Conservation (phyloP, 805 yeast genomes). For the Wickerhamiella allomyrinae region DNA sequence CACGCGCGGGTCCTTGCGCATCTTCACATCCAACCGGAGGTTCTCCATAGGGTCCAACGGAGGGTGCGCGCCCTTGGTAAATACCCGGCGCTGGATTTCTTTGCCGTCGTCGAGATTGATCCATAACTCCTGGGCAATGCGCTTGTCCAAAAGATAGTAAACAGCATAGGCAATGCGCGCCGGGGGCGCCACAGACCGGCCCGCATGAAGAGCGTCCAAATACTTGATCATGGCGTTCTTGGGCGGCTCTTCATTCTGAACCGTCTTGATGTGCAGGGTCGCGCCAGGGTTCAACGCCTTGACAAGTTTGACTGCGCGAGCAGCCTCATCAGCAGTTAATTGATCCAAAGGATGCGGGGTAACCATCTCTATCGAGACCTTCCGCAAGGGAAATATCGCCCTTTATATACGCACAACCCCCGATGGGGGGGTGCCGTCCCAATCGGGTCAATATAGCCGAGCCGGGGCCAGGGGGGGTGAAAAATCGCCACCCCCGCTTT, state of each 20-base stretch:
- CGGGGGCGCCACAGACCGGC: conserved; percentile 36
- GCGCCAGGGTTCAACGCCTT: conserved; percentile 19
- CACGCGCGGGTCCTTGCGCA: conserved; percentile 76
- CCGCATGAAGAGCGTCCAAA: conserved; percentile 49
- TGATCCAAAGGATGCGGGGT: conserved; percentile 24
- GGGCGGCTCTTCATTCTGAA: conserved; percentile 48
- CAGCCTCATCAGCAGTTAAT: conserved; percentile 22
- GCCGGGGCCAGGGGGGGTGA: no score
- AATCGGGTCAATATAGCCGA: not conserved
- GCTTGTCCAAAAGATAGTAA: conserved; percentile 41
- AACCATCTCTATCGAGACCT: conserved; percentile 1
- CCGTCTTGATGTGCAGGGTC: conserved; percentile 22
- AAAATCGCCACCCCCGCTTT: no score
- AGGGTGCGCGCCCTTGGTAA: conserved; percentile 52
- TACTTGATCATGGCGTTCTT: conserved; percentile 54
- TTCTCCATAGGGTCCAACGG: conserved; percentile 47
- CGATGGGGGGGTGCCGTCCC: not conserved
- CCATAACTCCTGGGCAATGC: conserved; percentile 51
- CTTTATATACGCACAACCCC: not conserved
- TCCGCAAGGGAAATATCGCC: not conserved
- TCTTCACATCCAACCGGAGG: conserved; percentile 7
- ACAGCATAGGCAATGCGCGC: conserved; percentile 56
- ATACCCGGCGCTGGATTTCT: conserved; percentile 39
- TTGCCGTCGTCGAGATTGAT: conserved; percentile 51
- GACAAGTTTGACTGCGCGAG: conserved; percentile 18